Conservation (phyloP, 306 rosid species). For the Vigna mungo region DNA sequence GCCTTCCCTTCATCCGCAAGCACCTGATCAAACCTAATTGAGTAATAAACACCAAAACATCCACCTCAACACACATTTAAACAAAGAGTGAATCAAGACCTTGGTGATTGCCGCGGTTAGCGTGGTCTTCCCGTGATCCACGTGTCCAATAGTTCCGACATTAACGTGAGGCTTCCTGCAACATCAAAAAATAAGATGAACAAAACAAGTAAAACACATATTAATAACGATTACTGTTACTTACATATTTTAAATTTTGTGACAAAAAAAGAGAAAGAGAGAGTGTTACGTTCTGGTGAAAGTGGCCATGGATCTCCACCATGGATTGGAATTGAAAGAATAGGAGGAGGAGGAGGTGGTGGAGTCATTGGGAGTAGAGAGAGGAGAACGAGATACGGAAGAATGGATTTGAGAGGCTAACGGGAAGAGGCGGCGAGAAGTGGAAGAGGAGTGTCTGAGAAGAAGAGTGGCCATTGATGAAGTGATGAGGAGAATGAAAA, state of each 20-base stretch:
- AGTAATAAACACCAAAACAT: conserved; percentile 2
- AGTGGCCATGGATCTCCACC: conserved; percentile 65
- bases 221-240: not conserved
- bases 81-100: conserved; percentile 3
- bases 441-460: conserved; percentile 59
- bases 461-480: conserved; percentile 69
- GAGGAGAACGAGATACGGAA: conserved; percentile 55
- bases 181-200: not conserved
- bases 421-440: conserved; percentile 63
- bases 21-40: conserved; percentile 54
- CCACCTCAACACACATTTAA: not conserved
- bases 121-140: conserved; percentile 54
- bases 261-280: not conserved
- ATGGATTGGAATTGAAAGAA: conserved; percentile 53
- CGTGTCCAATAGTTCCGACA: conserved; percentile 56
- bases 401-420: conserved; percentile 65
- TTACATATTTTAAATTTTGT: not conserved
- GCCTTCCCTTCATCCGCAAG: conserved; percentile 96
- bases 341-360: conserved; percentile 28
- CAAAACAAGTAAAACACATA: not conserved
- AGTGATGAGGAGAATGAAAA: conserved; percentile 17
- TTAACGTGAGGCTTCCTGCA: conserved; percentile 55
- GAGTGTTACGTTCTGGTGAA: conserved; percentile 50
- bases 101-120: conserved; percentile 53
- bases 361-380: conserved; percentile 57